Conservation (phyloP, 2,329 filamentous ascomycete genomes). For the Akanthomyces dipterigenus region DNA sequence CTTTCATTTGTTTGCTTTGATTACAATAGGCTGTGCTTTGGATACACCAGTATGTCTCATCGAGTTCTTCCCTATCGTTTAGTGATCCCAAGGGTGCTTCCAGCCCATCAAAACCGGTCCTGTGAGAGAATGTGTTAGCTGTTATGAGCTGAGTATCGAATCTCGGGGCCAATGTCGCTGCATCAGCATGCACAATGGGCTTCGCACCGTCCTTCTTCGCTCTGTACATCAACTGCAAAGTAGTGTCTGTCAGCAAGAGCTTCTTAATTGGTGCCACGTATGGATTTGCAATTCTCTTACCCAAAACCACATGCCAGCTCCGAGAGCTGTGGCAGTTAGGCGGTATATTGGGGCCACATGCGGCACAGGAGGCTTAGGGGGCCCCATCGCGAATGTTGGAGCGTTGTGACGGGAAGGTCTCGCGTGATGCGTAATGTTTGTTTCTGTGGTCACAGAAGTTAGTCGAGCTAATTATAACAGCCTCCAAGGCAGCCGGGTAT, state of each 20-base stretch:
- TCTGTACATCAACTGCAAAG: slow-evolving; percentile 77
- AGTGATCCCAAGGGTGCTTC: slow-evolving; percentile 98
- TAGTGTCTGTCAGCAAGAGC: neutral
- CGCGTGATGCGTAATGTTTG: neutral
- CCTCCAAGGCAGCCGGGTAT: rapidly evolving
- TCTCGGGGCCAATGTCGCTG: neutral
- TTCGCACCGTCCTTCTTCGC: slow-evolving; percentile 82
- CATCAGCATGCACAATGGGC: neutral
- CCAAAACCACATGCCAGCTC: slow-evolving; percentile 99
- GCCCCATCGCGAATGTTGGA: slow-evolving; percentile 20
- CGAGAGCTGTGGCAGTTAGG: slow-evolving; percentile 77
- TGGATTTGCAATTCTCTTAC: slow-evolving; percentile 47
- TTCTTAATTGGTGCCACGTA: neutral
- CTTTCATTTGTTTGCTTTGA: neutral
- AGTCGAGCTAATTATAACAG: neutral
- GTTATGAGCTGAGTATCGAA: neutral
- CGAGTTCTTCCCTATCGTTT: slow-evolving; percentile 24
- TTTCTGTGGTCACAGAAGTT: neutral
- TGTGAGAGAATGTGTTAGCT: slow-evolving; percentile 21
- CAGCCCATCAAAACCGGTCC: slow-evolving; percentile 75
- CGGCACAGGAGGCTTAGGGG: slow-evolving; percentile 36
- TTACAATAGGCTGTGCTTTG: neutral
- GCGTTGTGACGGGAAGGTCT: neutral
- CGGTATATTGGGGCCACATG: slow-evolving; percentile 63
- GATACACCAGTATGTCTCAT: neutral